Evolutionary conservation across 441 rosid genomes (phyloP), one percentile per base, ranked within the genome.

Genomic region (Eruca vesicaria): DNA sequence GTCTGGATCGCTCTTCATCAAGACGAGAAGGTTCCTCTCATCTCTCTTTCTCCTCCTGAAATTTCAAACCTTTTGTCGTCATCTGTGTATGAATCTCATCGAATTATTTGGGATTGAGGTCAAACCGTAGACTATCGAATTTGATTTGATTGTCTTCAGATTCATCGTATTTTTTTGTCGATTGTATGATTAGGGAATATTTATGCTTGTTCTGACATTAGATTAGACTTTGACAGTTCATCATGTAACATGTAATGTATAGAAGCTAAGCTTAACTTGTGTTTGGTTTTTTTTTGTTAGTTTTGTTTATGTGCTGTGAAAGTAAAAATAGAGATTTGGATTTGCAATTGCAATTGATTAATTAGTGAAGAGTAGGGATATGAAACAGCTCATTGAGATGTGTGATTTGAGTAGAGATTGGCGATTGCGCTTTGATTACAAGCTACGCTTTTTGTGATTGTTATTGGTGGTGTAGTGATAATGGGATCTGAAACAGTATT

Each of bases 1-100:
- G 92, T 88, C 75, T 89, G 90, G 88, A 88, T 88, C 82, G 95
- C 92, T 28, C 92, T 89, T 77, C 95, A 73, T 68, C 89, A 89
- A 69, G 92, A 89, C 77, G 92, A 89, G 73, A 88, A 88, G 92
- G 92, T 82, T 66, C 32, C 35, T 18, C 19, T 48, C 18, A 45
- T 18, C 26, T 32, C 41, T 58, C 21, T 58, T 31, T 60, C 15
- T 62, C 66, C 7, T 36, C 32, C 15, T 35, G 16, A 52, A 67
- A 50, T 32, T 16, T 8, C 19, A 52, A n/a, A 7, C 9, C 8
- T 43, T 14, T 65, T 0, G 2, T 11, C 12, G 6, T 33, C 3
- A 18, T 5, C 43, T 18, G 57, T 18, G 57, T 52, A 52, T 10
- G 60, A 48, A 16, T 48, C 55, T 48, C 55, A 15, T 48, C 7